Evolutionary conservation across 768 basidiomycete species (phyloP).

Genomic region (Boletus speciosus): DNA sequence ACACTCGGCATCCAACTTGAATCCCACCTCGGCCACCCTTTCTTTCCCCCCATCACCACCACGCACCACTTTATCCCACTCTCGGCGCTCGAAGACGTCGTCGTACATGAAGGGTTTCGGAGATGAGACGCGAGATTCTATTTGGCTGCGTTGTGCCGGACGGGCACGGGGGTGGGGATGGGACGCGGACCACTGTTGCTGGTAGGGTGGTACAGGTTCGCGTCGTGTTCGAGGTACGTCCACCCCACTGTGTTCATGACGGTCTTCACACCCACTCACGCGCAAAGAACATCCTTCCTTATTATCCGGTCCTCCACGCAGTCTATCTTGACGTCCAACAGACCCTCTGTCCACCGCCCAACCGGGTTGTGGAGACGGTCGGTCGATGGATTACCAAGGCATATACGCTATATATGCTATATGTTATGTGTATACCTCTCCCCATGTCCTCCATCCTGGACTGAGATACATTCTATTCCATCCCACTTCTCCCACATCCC

Average conservation of each 20-base stretch:
- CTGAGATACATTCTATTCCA: too few species aligned
- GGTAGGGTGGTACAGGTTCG: constrained; percentile 35
- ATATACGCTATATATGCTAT: too few species aligned
- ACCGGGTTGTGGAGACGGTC: neutral
- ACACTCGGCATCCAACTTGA: constrained; percentile 74
- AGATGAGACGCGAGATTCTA: too few species aligned
- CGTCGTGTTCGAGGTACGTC: constrained; percentile 57
- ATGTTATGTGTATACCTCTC: neutral
- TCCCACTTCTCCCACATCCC: too few species aligned
- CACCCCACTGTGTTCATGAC: too few species aligned
- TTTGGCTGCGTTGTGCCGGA: constrained; percentile 1
- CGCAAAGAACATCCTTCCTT: constrained; percentile 60
- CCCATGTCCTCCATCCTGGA: too few species aligned
- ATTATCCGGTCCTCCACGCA: constrained; percentile 53
- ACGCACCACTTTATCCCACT: too few species aligned
- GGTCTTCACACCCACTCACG: too few species aligned
- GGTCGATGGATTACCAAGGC: neutral
- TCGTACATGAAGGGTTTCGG: too few species aligned
- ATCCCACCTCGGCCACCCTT: constrained; percentile 57
- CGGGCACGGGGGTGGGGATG: neutral
- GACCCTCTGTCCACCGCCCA: neutral
- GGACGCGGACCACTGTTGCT: too few species aligned
- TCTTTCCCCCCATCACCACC: constrained; percentile 8
- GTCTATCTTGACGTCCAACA: constrained; percentile 56
- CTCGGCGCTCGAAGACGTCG: too few species aligned